phyloP scores from a whole-genome alignment of 345 rosid species.

The Pugionium cornutum region DNA sequence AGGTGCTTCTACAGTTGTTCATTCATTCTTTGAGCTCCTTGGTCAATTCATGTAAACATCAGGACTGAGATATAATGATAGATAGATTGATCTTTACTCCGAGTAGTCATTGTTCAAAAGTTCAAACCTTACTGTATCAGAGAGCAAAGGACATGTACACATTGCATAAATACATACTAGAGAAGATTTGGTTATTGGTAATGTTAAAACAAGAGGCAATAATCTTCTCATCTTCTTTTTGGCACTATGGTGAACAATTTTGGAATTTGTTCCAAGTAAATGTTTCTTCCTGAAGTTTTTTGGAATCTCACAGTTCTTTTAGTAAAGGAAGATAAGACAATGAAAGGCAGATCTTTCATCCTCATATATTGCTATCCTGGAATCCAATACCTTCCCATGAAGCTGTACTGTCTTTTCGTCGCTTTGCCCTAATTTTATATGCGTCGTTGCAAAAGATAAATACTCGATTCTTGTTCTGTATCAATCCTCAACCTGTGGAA shows the following conservation, averaged over 20 bases:
- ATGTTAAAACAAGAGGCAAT: constrained; percentile 25
- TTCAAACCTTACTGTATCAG: constrained; percentile 5
- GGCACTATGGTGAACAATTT: constrained; percentile 30
- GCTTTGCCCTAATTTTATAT: constrained; percentile 17
- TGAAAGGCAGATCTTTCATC: background rate
- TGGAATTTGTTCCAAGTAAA: constrained; percentile 32
- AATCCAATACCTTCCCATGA: constrained; percentile 36
- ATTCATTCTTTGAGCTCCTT: constrained; percentile 19
- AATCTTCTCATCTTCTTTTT: constrained; percentile 11
- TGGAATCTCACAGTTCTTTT: constrained; percentile 27
- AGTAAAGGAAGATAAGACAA: constrained; percentile 22
- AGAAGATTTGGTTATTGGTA: background rate
- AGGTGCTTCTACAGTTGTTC: constrained; percentile 13
- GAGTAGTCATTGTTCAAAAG: constrained; percentile 5
- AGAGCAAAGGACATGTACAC: constrained; percentile 11
- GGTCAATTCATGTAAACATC: background rate
- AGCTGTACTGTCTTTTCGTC: constrained; percentile 1
- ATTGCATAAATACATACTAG: constrained; percentile 12
- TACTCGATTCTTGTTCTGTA: background rate
- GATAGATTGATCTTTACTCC: constrained; percentile 16
- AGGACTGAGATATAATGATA: constrained; percentile 1
- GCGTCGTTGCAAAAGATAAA: constrained; percentile 13
- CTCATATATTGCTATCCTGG: constrained; percentile 15
- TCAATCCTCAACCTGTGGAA: constrained; percentile 9
- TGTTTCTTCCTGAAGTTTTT: constrained; percentile 35